These are phyloP conservation scores for Metarhizium anisopliae DNA, from an alignment of 2,329 filamentous ascomycete genomes.

Conservation along the genomic window DNA sequence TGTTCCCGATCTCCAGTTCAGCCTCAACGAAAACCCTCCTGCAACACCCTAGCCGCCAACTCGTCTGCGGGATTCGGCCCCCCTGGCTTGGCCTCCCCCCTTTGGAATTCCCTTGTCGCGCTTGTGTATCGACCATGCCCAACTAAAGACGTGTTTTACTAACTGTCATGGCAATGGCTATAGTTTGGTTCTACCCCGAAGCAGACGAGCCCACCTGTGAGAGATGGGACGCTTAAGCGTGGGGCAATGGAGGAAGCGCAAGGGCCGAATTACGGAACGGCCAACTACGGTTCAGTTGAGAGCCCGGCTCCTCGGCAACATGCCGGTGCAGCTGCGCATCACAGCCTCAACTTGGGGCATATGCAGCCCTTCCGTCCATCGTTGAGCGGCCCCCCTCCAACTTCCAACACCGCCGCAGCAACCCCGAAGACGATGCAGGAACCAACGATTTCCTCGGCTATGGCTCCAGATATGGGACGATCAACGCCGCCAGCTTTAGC, in stretches of 20 bases:
- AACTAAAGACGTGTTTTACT: slow-evolving; percentile 20
- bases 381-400: slow-evolving; percentile 9
- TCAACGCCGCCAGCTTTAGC: slow-evolving; percentile 39
- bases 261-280: neutral
- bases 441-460: neutral
- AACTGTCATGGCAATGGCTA: slow-evolving; percentile 21
- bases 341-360: slow-evolving; percentile 25
- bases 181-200: slow-evolving; percentile 50
- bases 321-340: slow-evolving; percentile 30
- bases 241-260: slow-evolving; percentile 26
- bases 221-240: slow-evolving; percentile 36
- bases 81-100: neutral
- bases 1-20: slow-evolving; percentile 39
- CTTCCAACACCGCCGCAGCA: slow-evolving; percentile 6
- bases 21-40: slow-evolving; percentile 12
- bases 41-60: slow-evolving; percentile 7
- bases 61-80: neutral
- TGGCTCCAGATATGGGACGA: slow-evolving; percentile 6
- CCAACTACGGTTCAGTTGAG: neutral
- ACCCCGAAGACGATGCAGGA: slow-evolving; percentile 8
- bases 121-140: neutral
- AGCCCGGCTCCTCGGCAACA: slow-evolving; percentile 14
- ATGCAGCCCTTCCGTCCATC: slow-evolving; percentile 10
- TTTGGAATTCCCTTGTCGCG: no score
- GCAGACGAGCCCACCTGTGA: slow-evolving; percentile 41